These are phyloP conservation scores for Diaporthe sp. DNA, from an alignment of 2,329 filamentous ascomycete species.

Conservation along the genomic window DNA sequence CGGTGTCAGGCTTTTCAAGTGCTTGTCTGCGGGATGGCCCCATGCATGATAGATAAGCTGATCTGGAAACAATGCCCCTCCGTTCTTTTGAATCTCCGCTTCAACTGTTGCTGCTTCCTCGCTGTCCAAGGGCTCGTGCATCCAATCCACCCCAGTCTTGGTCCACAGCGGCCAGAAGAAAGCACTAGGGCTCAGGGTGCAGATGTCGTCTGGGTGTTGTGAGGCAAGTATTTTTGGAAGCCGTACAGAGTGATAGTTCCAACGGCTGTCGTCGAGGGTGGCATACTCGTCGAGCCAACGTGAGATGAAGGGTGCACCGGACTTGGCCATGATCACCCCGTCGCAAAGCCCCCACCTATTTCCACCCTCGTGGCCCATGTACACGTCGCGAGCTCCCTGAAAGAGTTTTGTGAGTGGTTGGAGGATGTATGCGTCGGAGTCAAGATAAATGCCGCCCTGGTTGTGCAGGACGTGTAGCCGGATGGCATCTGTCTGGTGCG, in stretches of 20 bases:
- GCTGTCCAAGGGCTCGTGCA: neutral
- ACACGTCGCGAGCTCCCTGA: neutral
- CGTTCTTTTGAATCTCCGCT: neutral
- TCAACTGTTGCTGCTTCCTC: neutral
- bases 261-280: neutral
- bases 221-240: neutral
- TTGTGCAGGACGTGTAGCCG: neutral
- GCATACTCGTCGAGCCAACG: neutral
- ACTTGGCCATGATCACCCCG: neutral
- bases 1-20: neutral
- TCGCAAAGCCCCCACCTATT: neutral
- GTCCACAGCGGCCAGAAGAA: conserved; percentile 11
- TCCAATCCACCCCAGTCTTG: neutral
- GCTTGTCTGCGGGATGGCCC: neutral
- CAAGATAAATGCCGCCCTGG: neutral
- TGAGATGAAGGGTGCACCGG: neutral
- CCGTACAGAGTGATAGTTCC: neutral
- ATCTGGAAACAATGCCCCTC: neutral
- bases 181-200: neutral
- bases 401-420: neutral
- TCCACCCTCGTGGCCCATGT: neutral
- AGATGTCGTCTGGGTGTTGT: neutral
- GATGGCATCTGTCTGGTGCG: neutral
- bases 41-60: conserved; percentile 3
- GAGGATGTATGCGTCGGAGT: neutral